Percentiles rank a stretch among this genome's conserved stretches.
These are phyloP conservation scores for Aspergillus pseudonomiae DNA, from an alignment of 2,329 filamentous ascomycete genomes.

Conservation along the genomic window DNA sequence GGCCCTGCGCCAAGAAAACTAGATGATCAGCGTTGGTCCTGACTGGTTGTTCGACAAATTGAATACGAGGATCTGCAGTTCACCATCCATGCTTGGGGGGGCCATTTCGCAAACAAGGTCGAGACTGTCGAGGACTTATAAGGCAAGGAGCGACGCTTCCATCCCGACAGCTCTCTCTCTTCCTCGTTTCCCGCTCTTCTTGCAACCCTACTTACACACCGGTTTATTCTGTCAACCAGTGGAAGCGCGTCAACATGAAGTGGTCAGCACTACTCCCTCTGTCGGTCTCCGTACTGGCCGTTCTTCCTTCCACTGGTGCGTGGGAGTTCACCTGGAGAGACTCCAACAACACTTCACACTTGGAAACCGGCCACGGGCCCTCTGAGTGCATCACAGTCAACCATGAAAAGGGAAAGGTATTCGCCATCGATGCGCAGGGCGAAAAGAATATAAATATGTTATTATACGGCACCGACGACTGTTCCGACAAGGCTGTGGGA, in stretches of 20 bases:
- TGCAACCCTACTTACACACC: neutral
- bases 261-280: neutral
- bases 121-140: neutral
- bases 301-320: slow-evolving; percentile 13
- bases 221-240: no score
- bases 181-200: neutral
- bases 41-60: neutral
- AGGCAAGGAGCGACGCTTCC: neutral
- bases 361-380: slow-evolving; percentile 14
- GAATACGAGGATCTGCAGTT: slow-evolving; percentile 5
- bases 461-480: slow-evolving; percentile 12
- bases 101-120: neutral
- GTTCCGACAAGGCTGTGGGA: slow-evolving; percentile 10
- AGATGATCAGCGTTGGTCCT: neutral
- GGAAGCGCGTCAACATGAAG: slow-evolving; percentile 8
- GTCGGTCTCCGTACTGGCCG: slow-evolving; percentile 2
- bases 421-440: slow-evolving; percentile 5
- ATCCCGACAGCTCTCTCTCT: neutral
- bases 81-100: neutral
- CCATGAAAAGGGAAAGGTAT: slow-evolving; percentile 12
- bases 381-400: slow-evolving; percentile 14
- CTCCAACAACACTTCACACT: neutral
- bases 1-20: neutral
- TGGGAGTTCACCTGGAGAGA: slow-evolving; percentile 19
- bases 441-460: slow-evolving; percentile 19